phyloP scores from a whole-genome alignment of 345 rosid species.

The Heritiera fomes region DNA sequence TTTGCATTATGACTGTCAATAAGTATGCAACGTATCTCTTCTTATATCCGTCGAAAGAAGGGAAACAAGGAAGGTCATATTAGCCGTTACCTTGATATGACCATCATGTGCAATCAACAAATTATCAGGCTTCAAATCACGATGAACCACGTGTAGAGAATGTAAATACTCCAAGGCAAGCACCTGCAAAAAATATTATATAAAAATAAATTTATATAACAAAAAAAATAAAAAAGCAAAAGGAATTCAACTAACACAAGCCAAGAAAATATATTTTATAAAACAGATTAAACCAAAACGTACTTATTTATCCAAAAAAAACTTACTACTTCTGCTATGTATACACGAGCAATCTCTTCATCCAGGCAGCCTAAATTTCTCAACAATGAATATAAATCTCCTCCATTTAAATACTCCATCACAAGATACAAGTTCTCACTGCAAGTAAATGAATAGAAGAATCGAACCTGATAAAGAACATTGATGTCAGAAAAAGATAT shows the following conservation, averaged over 20 bases:
- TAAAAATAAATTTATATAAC: too few relatives aligned
- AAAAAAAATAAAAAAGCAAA: not conserved
- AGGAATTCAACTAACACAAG: conserved; percentile 7
- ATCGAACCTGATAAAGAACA: conserved; percentile 78
- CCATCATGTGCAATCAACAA: conserved; percentile 98
- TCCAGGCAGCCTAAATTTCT: conserved; percentile 98
- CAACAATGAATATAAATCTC: conserved; percentile 91
- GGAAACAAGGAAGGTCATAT: conserved; percentile 12
- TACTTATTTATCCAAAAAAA: conserved; percentile 28
- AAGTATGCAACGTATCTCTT: not conserved
- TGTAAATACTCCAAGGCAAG: conserved; percentile 98
- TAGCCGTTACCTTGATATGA: conserved; percentile 77
- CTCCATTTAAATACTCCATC: conserved; percentile 99
- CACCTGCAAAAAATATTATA: conserved; percentile 47
- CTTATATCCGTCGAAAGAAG: not conserved
- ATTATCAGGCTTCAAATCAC: conserved; percentile 99
- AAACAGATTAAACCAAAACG: conserved; percentile 29
- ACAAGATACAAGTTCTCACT: conserved; percentile 99
- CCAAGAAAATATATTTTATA: not conserved
- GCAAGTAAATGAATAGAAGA: conserved; percentile 98
- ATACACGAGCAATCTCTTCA: conserved; percentile 97
- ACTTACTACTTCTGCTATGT: conserved; percentile 99
- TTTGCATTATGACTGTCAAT: not conserved
- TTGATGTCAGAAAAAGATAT: conserved; percentile 32
- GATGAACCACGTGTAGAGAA: conserved; percentile 91